Evolutionary conservation across 108 stramenopile genomes (phyloP).

Genomic region (Nitzschia sp.): DNA sequence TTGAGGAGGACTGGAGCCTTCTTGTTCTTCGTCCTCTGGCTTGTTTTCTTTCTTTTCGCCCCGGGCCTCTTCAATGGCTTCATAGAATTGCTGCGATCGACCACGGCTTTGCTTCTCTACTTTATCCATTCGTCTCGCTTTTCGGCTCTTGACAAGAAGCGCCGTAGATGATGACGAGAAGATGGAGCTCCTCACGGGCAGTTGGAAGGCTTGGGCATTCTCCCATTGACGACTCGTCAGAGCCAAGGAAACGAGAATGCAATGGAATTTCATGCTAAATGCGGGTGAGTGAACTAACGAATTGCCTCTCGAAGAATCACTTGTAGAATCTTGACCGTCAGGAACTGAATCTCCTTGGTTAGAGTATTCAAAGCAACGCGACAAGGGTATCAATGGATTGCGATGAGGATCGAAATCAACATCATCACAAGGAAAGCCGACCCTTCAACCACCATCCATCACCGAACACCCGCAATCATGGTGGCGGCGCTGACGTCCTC

Average conservation of each 20-base stretch:
- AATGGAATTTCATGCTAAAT: slow-evolving; percentile 14
- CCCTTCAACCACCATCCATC: too few species aligned
- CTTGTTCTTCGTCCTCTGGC: slow-evolving; percentile 4
- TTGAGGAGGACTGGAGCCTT: background rate
- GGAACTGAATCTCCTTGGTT: too few species aligned
- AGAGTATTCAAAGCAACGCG: too few species aligned
- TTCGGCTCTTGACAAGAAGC: slow-evolving; percentile 22
- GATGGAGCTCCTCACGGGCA: background rate
- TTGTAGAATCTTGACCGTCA: too few species aligned
- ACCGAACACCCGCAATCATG: too few species aligned
- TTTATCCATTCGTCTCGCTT: slow-evolving; percentile 29
- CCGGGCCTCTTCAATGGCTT: slow-evolving; percentile 40
- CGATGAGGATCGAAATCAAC: too few species aligned
- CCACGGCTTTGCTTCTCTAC: slow-evolving; percentile 26
- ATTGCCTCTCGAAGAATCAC: too few species aligned
- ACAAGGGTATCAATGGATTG: too few species aligned
- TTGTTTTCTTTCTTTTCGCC: slow-evolving; percentile 4
- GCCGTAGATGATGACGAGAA: slow-evolving; percentile 15
- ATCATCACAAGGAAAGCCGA: too few species aligned
- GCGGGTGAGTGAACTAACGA: too few species aligned
- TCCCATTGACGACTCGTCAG: background rate
- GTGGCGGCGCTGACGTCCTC: too few species aligned
- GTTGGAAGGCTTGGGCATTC: slow-evolving; percentile 3
- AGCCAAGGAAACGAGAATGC: background rate
- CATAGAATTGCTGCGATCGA: slow-evolving; percentile 35